Percentiles rank a stretch among this genome's conserved stretches.
phyloP scores from a whole-genome alignment of 805 yeast species.

The Maudiozyma serrabonitensis region DNA sequence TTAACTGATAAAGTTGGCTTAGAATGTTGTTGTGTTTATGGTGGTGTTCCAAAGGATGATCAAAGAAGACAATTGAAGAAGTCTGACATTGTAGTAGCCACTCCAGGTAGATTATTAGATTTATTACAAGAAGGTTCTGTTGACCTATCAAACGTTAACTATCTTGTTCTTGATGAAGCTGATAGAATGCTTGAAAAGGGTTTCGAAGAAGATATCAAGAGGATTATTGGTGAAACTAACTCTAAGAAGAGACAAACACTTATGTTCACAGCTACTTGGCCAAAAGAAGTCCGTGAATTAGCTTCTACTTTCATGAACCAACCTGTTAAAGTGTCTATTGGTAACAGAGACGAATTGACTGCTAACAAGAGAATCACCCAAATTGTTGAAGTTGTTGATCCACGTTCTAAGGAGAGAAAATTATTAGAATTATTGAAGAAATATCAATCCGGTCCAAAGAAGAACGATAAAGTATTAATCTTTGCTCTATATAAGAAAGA shows the following conservation, averaged over 20 bases:
- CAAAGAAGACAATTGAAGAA: conserved; percentile 62
- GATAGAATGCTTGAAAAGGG: conserved; percentile 99
- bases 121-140: conserved; percentile 81
- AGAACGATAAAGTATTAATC: conserved; percentile 74
- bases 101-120: conserved; percentile 96
- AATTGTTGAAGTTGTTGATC: conserved; percentile 85
- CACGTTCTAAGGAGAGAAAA: conserved; percentile 66
- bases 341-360: conserved; percentile 85
- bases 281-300: conserved; percentile 91
- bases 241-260: conserved; percentile 65
- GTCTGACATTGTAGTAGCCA: conserved; percentile 82
- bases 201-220: conserved; percentile 90
- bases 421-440: conserved; percentile 61
- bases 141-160: conserved; percentile 55
- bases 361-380: conserved; percentile 94
- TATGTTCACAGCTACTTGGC: conserved; percentile 99
- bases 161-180: conserved; percentile 91
- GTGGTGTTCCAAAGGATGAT: conserved; percentile 94
- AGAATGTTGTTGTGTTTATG: conserved; percentile 78
- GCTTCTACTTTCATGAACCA: conserved; percentile 74
- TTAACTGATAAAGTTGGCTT: conserved; percentile 54
- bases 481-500: conserved; percentile 96
- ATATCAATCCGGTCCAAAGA: conserved; percentile 58
- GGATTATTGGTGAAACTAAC: conserved; percentile 57
- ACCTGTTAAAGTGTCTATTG: conserved; percentile 88